These are phyloP conservation scores for Phyllosticta capitalensis DNA, from an alignment of 2,329 filamentous ascomycete species.

Conservation along the genomic window DNA sequence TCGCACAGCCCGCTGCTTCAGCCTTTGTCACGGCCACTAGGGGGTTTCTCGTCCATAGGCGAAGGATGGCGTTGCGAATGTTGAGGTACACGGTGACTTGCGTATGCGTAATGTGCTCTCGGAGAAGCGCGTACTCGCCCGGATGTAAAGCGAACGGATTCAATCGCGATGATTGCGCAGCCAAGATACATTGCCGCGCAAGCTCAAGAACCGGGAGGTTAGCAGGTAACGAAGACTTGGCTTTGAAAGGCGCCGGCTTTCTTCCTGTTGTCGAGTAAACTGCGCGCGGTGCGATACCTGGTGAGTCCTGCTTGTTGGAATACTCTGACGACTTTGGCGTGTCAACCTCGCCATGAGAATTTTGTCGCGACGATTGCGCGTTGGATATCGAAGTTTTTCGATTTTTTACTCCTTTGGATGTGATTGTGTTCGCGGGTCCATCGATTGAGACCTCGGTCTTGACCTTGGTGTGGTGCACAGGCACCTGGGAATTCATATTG, in stretches of 20 bases:
- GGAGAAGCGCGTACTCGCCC: slow-evolving; percentile 72
- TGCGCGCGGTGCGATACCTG: slow-evolving; percentile 5
- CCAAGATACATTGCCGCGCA: slow-evolving; percentile 81
- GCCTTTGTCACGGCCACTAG: slow-evolving; percentile 70
- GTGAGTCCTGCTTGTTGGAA: slow-evolving; percentile 9
- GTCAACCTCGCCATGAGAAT: background rate
- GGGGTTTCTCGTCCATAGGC: slow-evolving; percentile 82
- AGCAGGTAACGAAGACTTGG: slow-evolving; percentile 75
- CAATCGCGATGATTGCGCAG: slow-evolving; percentile 79
- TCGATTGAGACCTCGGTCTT: slow-evolving; percentile 1
- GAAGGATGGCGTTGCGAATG: slow-evolving; percentile 85
- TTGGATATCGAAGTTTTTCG: background rate
- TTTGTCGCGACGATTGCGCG: background rate
- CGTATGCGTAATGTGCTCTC: slow-evolving; percentile 70
- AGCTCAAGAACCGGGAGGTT: slow-evolving; percentile 66
- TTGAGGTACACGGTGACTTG: slow-evolving; percentile 96
- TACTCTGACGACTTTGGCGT: slow-evolving; percentile 3
- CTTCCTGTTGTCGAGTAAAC: slow-evolving; percentile 41
- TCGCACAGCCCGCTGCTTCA: slow-evolving; percentile 84
- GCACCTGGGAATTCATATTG: slow-evolving; percentile 4
- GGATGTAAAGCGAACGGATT: slow-evolving; percentile 82
- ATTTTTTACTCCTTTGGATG: background rate
- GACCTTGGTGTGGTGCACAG: background rate
- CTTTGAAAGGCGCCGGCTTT: slow-evolving; percentile 22
- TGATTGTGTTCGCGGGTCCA: background rate